Evolutionary conservation across 2,329 filamentous ascomycete species (phyloP).

Genomic region (Aphanocladium album): DNA sequence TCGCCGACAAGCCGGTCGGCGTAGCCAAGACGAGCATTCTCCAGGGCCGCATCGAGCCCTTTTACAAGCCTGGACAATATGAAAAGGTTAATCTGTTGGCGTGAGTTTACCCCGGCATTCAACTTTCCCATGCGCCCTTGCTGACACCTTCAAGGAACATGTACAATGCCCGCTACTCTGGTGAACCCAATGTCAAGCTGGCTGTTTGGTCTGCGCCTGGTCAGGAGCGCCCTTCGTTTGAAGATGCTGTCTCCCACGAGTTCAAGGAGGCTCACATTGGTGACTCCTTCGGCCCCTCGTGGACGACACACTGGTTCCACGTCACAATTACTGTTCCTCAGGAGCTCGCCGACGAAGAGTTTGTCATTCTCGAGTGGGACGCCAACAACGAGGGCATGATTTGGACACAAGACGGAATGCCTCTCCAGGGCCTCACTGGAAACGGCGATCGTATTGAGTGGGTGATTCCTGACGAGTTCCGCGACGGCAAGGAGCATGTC

Average conservation of each 20-base stretch:
- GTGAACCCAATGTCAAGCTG: slow-evolving; percentile 73
- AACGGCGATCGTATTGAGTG: slow-evolving; percentile 85
- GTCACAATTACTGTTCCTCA: slow-evolving; percentile 72
- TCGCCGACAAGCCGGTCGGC: slow-evolving; percentile 54
- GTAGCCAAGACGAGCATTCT: slow-evolving; percentile 84
- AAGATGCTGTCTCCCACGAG: slow-evolving; percentile 70
- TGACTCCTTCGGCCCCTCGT: slow-evolving; percentile 82
- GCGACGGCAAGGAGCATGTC: slow-evolving; percentile 78
- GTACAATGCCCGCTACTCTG: slow-evolving; percentile 45
- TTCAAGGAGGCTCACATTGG: slow-evolving; percentile 74
- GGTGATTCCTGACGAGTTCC: slow-evolving; percentile 76
- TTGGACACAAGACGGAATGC: slow-evolving; percentile 85
- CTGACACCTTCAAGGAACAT: slow-evolving; percentile 27
- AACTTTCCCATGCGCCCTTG: slow-evolving; percentile 12
- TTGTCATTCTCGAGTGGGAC: slow-evolving; percentile 96
- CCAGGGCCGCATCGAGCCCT: slow-evolving; percentile 74
- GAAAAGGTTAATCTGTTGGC: slow-evolving; percentile 67
- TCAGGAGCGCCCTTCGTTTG: slow-evolving; percentile 75
- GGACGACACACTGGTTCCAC: slow-evolving; percentile 98
- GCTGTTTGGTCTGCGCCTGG: slow-evolving; percentile 80
- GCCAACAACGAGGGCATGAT: slow-evolving; percentile 90
- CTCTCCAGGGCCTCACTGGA: slow-evolving; percentile 86
- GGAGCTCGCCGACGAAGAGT: slow-evolving; percentile 67
- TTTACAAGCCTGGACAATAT: slow-evolving; percentile 76
- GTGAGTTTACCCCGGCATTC: slow-evolving; percentile 37